These are phyloP conservation scores for Rhododendron simsii DNA, from an alignment of 148 eudicot species.

Conservation along the genomic window DNA sequence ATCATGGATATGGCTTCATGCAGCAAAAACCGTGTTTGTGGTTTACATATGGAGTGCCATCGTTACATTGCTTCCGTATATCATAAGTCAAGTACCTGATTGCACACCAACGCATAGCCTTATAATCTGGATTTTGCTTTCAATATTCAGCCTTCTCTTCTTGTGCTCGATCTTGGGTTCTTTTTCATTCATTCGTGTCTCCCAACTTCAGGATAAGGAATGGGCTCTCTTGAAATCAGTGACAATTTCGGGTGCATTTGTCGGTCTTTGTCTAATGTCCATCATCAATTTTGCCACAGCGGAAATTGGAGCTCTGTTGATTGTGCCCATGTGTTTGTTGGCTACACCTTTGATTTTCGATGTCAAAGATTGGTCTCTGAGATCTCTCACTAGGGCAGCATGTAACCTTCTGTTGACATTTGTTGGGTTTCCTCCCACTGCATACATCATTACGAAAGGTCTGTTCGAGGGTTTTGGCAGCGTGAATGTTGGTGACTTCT, in stretches of 20 bases:
- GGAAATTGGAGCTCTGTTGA: constrained; percentile 76
- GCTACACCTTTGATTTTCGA: constrained; percentile 57
- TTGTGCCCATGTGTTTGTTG: constrained; percentile 80
- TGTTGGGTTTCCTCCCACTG: constrained; percentile 55
- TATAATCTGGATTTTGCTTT: constrained; percentile 54
- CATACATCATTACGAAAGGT: constrained; percentile 55
- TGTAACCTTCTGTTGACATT: constrained; percentile 47
- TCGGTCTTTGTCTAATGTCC: constrained; percentile 85
- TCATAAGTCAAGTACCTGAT: constrained; percentile 50
- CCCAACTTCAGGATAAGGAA: constrained; percentile 29
- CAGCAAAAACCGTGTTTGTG: constrained; percentile 66
- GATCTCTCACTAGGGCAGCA: constrained; percentile 29
- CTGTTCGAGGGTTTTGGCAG: constrained; percentile 38
- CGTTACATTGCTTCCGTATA: constrained; percentile 64
- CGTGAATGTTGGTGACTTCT: constrained; percentile 52
- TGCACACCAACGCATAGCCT: constrained; percentile 41
- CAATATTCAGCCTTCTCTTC: constrained; percentile 46
- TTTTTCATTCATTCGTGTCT: constrained; percentile 19
- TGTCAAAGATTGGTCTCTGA: constrained; percentile 25
- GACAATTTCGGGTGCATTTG: constrained; percentile 63
- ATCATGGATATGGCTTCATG: constrained; percentile 87
- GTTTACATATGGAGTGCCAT: constrained; percentile 70
- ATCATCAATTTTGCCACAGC: constrained; percentile 92
- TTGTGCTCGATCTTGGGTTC: constrained; percentile 38
- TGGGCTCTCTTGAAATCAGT: constrained; percentile 83